Percentiles rank a stretch among this genome's conserved stretches.
Conservation (phyloP, 495 filamentous ascomycete species). For the Parathielavia hyrcaniae region DNA sequence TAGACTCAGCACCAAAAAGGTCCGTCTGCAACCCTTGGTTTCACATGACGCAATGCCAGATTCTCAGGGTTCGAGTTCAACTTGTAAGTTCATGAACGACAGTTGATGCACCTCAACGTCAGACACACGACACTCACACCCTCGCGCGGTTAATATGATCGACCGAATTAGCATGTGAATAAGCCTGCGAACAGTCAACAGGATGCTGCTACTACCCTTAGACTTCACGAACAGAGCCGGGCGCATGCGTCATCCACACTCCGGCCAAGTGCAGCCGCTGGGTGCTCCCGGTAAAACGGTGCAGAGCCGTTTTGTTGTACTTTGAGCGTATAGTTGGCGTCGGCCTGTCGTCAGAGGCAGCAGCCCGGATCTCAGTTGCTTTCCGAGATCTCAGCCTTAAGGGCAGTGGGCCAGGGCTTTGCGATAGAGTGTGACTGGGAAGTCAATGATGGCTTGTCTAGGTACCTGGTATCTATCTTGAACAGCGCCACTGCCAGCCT, state of each 20-base stretch:
- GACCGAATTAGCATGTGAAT: no score
- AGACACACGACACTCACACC: background rate
- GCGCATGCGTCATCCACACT: background rate
- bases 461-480: no score
- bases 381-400: no score
- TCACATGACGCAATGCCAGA: conserved; percentile 3
- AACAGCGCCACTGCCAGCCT: no score
- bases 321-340: background rate
- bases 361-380: no score
- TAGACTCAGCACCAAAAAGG: background rate
- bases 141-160: background rate
- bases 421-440: no score
- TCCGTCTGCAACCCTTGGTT: background rate
- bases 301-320: background rate
- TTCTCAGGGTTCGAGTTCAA: background rate
- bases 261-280: background rate
- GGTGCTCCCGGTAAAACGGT: background rate
- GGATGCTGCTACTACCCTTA: conserved; percentile 2
- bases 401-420: no score
- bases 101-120: background rate
- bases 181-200: background rate
- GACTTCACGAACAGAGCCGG: background rate
- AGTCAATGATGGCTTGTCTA: no score
- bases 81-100: no score
- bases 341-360: conserved; percentile 6